Percentiles rank a stretch among this genome's conserved stretches.
Conservation (phyloP, 2,329 filamentous ascomycete species). For the Fusarium torulosum region DNA sequence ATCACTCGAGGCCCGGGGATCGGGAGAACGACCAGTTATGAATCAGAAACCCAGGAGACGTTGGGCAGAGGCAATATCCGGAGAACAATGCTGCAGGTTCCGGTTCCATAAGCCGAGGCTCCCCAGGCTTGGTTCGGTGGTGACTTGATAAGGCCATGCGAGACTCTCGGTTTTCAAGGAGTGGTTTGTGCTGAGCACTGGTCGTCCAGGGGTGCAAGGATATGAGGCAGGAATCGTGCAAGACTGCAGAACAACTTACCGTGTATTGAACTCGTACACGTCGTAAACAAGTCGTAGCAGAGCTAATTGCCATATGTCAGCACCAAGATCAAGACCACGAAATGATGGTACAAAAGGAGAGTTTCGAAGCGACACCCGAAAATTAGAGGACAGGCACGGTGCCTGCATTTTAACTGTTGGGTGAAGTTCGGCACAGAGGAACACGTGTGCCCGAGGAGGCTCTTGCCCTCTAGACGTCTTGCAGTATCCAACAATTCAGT, state of each 20-base stretch:
- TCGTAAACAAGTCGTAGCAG: conserved; percentile 49
- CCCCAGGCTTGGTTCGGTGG: neutral
- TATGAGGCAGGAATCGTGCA: neutral
- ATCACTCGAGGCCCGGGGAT: neutral
- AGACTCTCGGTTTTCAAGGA: neutral
- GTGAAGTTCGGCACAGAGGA: neutral
- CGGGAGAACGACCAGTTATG: conserved; percentile 3
- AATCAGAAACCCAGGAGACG: conserved; percentile 15
- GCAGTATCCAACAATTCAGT: no score
- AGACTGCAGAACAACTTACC: conserved; percentile 35
- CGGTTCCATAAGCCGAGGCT: neutral
- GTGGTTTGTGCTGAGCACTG: neutral
- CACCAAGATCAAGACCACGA: conserved; percentile 7
- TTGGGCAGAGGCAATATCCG: neutral
- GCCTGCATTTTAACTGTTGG: neutral
- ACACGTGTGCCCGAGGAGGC: neutral
- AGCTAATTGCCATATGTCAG: conserved; percentile 39
- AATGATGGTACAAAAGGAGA: conserved; percentile 1
- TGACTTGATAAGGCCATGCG: neutral
- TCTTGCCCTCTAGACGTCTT: neutral
- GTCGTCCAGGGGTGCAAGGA: neutral
- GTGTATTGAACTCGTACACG: conserved; percentile 48
- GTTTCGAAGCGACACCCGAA: neutral
- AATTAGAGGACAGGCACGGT: neutral
- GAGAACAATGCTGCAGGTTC: neutral